Percentiles rank a stretch among this genome's conserved stretches.
Evolutionary conservation across 805 yeast species (phyloP).

Genomic region (Suhomyces sp.): DNA sequence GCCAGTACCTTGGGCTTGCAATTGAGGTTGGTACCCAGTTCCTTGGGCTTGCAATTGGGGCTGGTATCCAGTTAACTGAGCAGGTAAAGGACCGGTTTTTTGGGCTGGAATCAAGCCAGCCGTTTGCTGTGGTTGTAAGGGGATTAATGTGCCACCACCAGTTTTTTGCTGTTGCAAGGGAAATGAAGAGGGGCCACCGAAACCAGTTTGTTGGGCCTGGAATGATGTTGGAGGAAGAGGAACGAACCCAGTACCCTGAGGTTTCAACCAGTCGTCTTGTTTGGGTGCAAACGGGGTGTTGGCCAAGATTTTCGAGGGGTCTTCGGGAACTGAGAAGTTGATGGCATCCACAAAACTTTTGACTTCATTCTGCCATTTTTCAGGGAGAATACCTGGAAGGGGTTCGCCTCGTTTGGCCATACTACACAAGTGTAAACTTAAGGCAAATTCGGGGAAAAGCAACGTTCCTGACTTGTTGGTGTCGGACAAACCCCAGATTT

Average conservation of each 20-base stretch:
- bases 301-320: constrained; percentile 38
- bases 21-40: constrained; percentile 17
- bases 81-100: constrained; percentile 35
- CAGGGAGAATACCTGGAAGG: constrained; percentile 71
- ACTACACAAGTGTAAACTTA: constrained; percentile 86
- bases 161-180: constrained; percentile 40
- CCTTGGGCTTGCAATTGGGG: constrained; percentile 17
- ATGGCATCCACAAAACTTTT: constrained; percentile 87
- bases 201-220: constrained; percentile 43
- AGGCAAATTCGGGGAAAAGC: constrained; percentile 90
- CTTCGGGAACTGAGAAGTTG: constrained; percentile 72
- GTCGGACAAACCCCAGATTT: constrained; percentile 90
- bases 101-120: constrained; percentile 59
- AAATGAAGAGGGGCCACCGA: constrained; percentile 10
- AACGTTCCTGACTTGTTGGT: constrained; percentile 81
- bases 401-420: constrained; percentile 73
- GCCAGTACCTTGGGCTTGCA: constrained; percentile 43
- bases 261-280: constrained; percentile 28
- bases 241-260: constrained; percentile 32
- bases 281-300: constrained; percentile 41
- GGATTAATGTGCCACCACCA: constrained; percentile 45
- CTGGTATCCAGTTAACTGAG: constrained; percentile 20
- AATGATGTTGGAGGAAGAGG: constrained; percentile 27
- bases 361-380: constrained; percentile 76
- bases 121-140: constrained; percentile 66